Base-by-base conservation (phyloP, 441 rosid species). In the Syzygium malaccense region DNA sequence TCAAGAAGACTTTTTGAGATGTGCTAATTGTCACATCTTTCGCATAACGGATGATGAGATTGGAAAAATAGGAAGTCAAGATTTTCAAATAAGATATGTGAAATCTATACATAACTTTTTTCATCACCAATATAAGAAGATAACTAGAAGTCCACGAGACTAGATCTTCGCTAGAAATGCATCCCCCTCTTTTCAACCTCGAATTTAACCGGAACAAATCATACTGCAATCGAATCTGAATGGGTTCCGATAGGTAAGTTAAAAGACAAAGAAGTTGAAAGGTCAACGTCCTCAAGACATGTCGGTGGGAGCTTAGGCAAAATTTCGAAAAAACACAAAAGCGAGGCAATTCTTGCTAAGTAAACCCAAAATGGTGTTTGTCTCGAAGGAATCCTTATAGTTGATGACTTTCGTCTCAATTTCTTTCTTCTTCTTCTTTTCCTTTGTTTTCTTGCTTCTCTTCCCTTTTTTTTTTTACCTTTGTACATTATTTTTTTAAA, bases 11-110 rank as follows among this genome's bases (percentile, higher is more conserved):
- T 28, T 58, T 58, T 60, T 60, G 6, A 60, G 30, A 60, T 60
- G n/a, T 53, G n/a, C 32, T 58, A 26, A 0, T 13, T 20, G 14
- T 57, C 62, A 56, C 4, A 11, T 56, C 60, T 20, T 8, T 19
- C 1, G 9, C 5, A 8, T 0, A 23, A 56, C 17, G 28, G 60
- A 56, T 23, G 60, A 56, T 23, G 60, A 23, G 60, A 23, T 0
- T 56, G 5, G 28, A 56, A 56, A 56, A 56, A 23, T 20, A 26
- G 25, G 9, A 23, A 56, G 60, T 56, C 60, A 56, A 56, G 13
- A 8, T 56, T 56, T 56, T 56, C 60, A 23, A 56, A 56, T 56
- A 8, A 8, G 60, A 23, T 23, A 56, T 56, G 58, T 25, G 58
- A 55, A 55, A 55, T 55, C 26, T 55, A 19, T 55, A 19, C 25